Conservation (phyloP, 441 rosid genomes). For the Omphalea diandra region DNA sequence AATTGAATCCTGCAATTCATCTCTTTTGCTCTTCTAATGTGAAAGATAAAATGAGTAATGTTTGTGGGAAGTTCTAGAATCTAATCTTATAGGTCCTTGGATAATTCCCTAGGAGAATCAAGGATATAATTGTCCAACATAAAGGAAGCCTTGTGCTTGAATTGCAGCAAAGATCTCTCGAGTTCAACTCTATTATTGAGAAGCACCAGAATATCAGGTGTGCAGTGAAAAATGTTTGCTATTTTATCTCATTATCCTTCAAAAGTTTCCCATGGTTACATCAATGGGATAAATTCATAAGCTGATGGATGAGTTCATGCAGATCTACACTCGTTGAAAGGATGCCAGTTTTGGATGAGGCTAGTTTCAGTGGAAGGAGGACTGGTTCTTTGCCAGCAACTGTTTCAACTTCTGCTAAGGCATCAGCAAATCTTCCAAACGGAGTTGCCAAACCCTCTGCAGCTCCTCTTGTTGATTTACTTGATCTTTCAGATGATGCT, state of each 20-base stretch:
- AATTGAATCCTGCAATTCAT: conserved; percentile 4
- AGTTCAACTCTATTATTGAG: conserved; percentile 85
- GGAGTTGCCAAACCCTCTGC: conserved; percentile 75
- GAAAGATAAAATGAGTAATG: conserved; percentile 3
- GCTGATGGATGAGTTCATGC: conserved; percentile 38
- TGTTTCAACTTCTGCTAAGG: conserved; percentile 54
- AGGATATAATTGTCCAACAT: conserved; percentile 60
- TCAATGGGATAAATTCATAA: conserved; percentile 19
- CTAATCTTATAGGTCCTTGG: conserved; percentile 25
- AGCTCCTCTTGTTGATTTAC: conserved; percentile 87
- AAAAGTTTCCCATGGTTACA: conserved; percentile 11
- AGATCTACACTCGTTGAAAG: conserved; percentile 95
- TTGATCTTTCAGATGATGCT: conserved; percentile 84
- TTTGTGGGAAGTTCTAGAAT: conserved; percentile 54
- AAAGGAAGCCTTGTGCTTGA: conserved; percentile 94
- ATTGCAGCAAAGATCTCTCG: conserved; percentile 98
- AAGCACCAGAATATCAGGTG: conserved; percentile 91
- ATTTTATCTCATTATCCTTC: conserved; percentile 21
- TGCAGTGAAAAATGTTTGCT: conserved; percentile 14
- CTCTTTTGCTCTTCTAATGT: conserved; percentile 2
- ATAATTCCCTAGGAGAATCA: conserved; percentile 62
- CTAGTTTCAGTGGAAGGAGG: conserved; percentile 87
- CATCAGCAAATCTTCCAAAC: conserved; percentile 79
- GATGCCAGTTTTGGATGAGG: conserved; percentile 98
- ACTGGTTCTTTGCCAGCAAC: conserved; percentile 70